These are phyloP conservation scores for Alternaria metachromatica DNA, from an alignment of 2,329 filamentous ascomycete genomes.

Conservation along the genomic window DNA sequence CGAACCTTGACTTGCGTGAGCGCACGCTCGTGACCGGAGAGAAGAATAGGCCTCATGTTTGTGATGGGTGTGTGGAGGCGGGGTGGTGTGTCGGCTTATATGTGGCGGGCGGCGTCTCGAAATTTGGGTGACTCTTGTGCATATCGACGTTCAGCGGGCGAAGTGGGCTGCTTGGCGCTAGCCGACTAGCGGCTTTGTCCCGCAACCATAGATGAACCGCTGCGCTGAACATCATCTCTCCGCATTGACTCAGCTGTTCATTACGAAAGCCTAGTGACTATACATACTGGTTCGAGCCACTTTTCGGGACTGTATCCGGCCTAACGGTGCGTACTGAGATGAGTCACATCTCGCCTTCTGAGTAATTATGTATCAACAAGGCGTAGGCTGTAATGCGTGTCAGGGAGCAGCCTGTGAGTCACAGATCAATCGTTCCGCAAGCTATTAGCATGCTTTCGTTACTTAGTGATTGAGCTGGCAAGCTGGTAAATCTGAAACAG, in stretches of 20 bases:
- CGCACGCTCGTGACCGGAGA: slow-evolving; percentile 95
- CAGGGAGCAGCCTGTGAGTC: no score
- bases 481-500: no score
- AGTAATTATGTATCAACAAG: no score
- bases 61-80: slow-evolving; percentile 25
- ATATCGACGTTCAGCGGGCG: slow-evolving; percentile 37
- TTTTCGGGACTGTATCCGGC: no score
- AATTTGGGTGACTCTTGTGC: slow-evolving; percentile 40
- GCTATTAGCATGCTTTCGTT: no score
- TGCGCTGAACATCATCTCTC: not conserved
- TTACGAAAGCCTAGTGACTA: not conserved
- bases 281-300: not conserved
- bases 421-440: no score
- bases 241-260: not conserved
- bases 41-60: slow-evolving; percentile 90
- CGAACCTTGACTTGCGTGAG: slow-evolving; percentile 81
- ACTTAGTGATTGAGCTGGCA: no score
- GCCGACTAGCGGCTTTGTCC: slow-evolving; percentile 23
- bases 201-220: slow-evolving; percentile 16
- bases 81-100: slow-evolving; percentile 24
- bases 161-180: slow-evolving; percentile 37
- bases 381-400: no score
- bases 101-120: slow-evolving; percentile 29
- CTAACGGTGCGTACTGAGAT: not conserved
- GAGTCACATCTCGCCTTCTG: no score